These are phyloP conservation scores for Zymoseptoria passerinii DNA, from an alignment of 2,329 filamentous ascomycete genomes.

Conservation along the genomic window DNA sequence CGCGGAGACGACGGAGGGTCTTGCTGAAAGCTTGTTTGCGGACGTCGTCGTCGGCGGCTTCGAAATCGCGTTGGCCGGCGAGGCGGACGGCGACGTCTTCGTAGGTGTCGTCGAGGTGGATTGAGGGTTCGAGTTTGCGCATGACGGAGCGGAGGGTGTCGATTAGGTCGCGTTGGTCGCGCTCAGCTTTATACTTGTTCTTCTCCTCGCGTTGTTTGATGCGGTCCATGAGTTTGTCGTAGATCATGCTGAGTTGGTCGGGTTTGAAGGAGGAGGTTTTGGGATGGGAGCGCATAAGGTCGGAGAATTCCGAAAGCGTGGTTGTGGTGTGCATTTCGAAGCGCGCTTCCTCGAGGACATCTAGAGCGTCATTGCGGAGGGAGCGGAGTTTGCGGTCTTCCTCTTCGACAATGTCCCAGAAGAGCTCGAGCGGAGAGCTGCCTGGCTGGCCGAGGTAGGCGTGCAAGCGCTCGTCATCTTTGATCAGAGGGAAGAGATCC, in stretches of 20 bases:
- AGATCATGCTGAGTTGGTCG: conserved; percentile 72
- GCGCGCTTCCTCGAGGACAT: conserved; percentile 59
- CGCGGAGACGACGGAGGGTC: conserved; percentile 78
- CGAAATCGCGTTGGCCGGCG: conserved; percentile 74
- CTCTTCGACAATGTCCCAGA: conserved; percentile 93
- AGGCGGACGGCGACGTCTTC: conserved; percentile 77
- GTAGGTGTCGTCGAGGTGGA: conserved; percentile 72
- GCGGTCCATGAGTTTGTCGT: conserved; percentile 81
- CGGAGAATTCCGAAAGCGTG: conserved; percentile 78
- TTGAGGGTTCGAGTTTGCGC: conserved; percentile 81
- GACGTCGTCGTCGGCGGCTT: conserved; percentile 75
- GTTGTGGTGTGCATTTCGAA: conserved; percentile 85
- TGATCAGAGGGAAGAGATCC: conserved; percentile 64
- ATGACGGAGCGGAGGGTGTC: conserved; percentile 79
- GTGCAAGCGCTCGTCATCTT: conserved; percentile 73
- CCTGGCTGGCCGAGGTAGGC: conserved; percentile 69
- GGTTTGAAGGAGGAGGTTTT: conserved; percentile 80
- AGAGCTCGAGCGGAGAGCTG: conserved; percentile 66
- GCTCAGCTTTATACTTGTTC: conserved; percentile 71
- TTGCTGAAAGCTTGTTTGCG: conserved; percentile 84
- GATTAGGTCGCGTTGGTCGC: conserved; percentile 73
- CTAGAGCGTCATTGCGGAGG: conserved; percentile 25
- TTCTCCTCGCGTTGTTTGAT: conserved; percentile 72
- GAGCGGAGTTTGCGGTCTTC: conserved; percentile 57
- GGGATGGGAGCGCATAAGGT: conserved; percentile 73